Percentiles rank a stretch among this genome's conserved stretches.
These are phyloP conservation scores for Candida multigemmis DNA, from an alignment of 805 yeast species.

Conservation along the genomic window DNA sequence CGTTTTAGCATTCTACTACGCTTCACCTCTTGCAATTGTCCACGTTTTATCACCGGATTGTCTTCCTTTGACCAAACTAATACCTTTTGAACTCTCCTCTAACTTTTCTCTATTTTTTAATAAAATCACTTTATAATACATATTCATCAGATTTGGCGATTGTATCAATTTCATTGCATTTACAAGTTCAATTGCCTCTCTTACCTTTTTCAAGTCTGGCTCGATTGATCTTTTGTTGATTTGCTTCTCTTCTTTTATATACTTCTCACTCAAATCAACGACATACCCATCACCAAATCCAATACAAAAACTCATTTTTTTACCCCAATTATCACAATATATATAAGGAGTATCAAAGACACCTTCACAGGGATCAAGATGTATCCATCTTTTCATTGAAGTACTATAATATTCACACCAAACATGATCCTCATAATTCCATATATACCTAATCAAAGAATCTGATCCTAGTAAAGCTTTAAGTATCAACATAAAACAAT, in stretches of 20 bases:
- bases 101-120: conserved; percentile 10
- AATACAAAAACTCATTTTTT: conserved; percentile 81
- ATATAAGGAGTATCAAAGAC: conserved; percentile 74
- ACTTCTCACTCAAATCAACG: conserved; percentile 61
- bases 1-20: no score
- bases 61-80: conserved; percentile 35
- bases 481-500: conserved; percentile 64
- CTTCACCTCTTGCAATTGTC: conserved; percentile 76
- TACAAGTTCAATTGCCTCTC: conserved; percentile 3
- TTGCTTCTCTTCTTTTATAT: conserved; percentile 35
- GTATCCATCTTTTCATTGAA: conserved; percentile 65
- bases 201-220: conserved; percentile 4
- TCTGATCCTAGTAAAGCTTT: conserved; percentile 47
- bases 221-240: conserved; percentile 9
- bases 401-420: conserved; percentile 87
- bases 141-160: conserved; percentile 2
- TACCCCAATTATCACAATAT: conserved; percentile 85
- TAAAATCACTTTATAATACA: conserved; percentile 7
- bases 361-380: conserved; percentile 81
- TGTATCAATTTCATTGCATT: conserved; percentile 2
- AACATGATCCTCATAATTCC: conserved; percentile 92
- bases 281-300: conserved; percentile 59
- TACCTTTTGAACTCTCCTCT: conserved; percentile 17
- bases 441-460: conserved; percentile 49
- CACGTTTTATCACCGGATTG: conserved; percentile 73